Evolutionary conservation across 2,329 filamentous ascomycete species (phyloP).

Genomic region (Monosporascus sp.): DNA sequence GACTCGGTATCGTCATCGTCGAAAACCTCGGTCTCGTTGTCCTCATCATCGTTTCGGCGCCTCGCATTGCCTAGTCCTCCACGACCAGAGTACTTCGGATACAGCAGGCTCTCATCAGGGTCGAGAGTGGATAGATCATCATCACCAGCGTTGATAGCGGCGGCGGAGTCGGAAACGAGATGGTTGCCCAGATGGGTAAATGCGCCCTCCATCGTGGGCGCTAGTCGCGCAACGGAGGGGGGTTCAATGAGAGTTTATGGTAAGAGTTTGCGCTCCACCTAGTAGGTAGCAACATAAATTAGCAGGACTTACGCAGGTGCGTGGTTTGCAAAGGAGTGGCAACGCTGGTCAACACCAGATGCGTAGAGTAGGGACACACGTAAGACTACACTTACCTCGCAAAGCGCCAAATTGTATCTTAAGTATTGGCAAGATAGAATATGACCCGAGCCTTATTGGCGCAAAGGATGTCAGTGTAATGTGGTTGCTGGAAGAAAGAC

Average conservation of each 20-base stretch:
- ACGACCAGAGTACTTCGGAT: conserved; percentile 60
- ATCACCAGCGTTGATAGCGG: conserved; percentile 81
- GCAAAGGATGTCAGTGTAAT: neutral
- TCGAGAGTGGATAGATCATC: conserved; percentile 69
- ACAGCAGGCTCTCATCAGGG: conserved; percentile 75
- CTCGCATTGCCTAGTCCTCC: conserved; percentile 41
- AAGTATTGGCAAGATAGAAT: neutral
- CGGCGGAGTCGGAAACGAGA: conserved; percentile 75
- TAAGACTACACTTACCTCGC: neutral
- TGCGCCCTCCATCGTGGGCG: conserved; percentile 68
- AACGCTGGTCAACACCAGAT: too few relatives aligned
- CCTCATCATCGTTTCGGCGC: conserved; percentile 78
- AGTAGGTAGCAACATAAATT: neutral
- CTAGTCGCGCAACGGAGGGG: neutral
- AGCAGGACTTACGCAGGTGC: too few relatives aligned
- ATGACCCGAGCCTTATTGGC: neutral
- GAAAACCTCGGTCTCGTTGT: conserved; percentile 78
- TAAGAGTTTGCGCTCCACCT: neutral
- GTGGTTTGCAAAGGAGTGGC: too few relatives aligned
- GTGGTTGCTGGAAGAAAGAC: neutral
- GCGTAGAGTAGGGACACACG: too few relatives aligned
- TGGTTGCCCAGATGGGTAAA: conserved; percentile 87
- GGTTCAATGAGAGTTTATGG: neutral
- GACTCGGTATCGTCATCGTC: conserved; percentile 77
- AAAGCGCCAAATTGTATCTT: neutral